Conservation (phyloP, 805 yeast genomes). For the Schwanniomyces sp. region DNA sequence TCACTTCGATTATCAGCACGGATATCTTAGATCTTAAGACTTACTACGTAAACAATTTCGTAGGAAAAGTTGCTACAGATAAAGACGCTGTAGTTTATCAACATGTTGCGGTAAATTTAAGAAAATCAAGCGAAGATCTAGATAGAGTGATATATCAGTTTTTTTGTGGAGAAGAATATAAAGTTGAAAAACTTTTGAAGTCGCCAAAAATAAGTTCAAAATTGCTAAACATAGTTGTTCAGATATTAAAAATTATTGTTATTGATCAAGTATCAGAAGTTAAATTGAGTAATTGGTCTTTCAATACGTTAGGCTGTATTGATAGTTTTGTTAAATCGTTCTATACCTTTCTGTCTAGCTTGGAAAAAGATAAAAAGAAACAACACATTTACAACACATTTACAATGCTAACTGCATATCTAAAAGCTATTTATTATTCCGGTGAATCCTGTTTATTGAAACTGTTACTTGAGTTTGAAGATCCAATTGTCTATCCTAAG, state of each 20-base stretch:
- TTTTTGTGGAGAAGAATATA: background rate
- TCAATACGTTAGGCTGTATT: background rate
- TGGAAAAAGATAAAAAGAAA: background rate
- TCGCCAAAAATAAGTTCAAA: constrained; percentile 3
- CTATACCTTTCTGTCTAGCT: background rate
- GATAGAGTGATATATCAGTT: constrained; percentile 1
- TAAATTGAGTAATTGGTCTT: background rate
- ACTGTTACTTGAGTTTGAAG: constrained; percentile 10
- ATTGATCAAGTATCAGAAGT: constrained; percentile 10
- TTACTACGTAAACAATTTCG: constrained; percentile 3
- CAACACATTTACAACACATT: constrained; percentile 7
- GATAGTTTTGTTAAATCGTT: background rate
- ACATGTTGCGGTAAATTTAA: constrained; percentile 6
- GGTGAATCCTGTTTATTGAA: constrained; percentile 17
- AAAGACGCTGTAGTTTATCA: constrained; percentile 1
- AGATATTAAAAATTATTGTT: constrained; percentile 12
- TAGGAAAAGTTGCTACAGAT: background rate
- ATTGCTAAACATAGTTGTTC: constrained; percentile 3
- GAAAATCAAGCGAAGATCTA: constrained; percentile 8
- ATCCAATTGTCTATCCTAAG: constrained; percentile 17
- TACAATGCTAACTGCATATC: constrained; percentile 15
- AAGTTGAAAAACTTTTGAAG: constrained; percentile 3
- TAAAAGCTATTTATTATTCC: constrained; percentile 13
- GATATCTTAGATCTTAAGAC: constrained; percentile 6
- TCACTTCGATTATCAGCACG: constrained; percentile 6